phyloP scores from a whole-genome alignment of 2,329 filamentous ascomycete genomes.

The Aspergillus sp. region DNA sequence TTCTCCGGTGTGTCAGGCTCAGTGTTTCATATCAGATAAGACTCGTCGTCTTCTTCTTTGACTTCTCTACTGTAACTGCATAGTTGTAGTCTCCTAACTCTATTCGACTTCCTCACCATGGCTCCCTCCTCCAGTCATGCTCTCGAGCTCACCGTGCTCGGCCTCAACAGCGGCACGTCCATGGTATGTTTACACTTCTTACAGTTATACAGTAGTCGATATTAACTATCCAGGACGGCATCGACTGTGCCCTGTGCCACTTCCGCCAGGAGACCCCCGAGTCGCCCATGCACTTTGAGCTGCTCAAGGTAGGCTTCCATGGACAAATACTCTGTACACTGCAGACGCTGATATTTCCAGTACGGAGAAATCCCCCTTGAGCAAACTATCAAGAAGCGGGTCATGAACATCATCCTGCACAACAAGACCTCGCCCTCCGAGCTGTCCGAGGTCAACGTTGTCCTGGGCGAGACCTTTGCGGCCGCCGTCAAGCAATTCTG shows the following conservation, averaged over 20 bases:
- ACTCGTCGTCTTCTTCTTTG: too few species aligned
- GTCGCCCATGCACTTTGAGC: constrained; percentile 55
- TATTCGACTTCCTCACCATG: not conserved
- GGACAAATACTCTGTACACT: too few species aligned
- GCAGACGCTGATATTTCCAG: not conserved
- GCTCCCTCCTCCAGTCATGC: not conserved
- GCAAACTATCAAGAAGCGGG: constrained; percentile 52
- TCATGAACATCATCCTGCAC: constrained; percentile 57
- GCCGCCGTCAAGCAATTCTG: constrained; percentile 52
- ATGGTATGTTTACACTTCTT: constrained; percentile 37
- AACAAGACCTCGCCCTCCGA: constrained; percentile 55
- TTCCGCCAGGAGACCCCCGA: constrained; percentile 56
- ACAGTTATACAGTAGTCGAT: not conserved
- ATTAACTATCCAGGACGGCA: constrained; percentile 43
- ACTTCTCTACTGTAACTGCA: too few species aligned
- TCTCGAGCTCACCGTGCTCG: constrained; percentile 26
- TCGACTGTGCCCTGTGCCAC: constrained; percentile 59
- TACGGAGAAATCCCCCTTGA: constrained; percentile 59
- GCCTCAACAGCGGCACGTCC: constrained; percentile 55
- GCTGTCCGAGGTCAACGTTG: constrained; percentile 57
- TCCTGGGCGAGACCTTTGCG: constrained; percentile 59
- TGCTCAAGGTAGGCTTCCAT: constrained; percentile 37
- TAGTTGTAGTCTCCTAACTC: not conserved
- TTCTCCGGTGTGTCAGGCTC: too few species aligned
- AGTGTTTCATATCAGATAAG: too few species aligned